Conservation (phyloP, 164 flowering plant species). For the Stephania cephalantha region DNA sequence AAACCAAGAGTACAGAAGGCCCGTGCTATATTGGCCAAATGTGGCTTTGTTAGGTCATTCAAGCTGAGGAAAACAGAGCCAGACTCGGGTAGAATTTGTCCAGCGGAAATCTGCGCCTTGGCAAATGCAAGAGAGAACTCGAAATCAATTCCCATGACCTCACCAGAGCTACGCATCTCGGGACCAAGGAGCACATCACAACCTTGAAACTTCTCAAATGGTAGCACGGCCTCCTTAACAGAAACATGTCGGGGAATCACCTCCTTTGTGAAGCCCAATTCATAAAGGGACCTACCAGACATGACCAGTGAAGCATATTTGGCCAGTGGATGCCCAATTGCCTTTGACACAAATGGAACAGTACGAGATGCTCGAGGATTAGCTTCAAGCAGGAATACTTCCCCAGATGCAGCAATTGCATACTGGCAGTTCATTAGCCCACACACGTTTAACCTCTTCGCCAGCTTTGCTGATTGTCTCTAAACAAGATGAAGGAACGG, state of each 20-base stretch:
- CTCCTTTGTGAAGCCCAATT: slow-evolving; percentile 63
- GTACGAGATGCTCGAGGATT: slow-evolving; percentile 95
- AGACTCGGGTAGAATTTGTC: slow-evolving; percentile 75
- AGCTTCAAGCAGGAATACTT: slow-evolving; percentile 85
- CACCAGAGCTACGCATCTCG: slow-evolving; percentile 97
- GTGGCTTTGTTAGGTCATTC: slow-evolving; percentile 76
- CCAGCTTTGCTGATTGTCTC: slow-evolving; percentile 68
- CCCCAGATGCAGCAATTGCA: slow-evolving; percentile 72
- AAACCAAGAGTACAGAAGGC: slow-evolving; percentile 67
- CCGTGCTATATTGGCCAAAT: slow-evolving; percentile 56
- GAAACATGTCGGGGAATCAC: slow-evolving; percentile 76
- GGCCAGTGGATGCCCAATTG: slow-evolving; percentile 91
- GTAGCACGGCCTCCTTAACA: slow-evolving; percentile 92
- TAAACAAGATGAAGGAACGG: slow-evolving; percentile 55
- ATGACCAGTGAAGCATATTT: slow-evolving; percentile 90
- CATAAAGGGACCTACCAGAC: slow-evolving; percentile 80
- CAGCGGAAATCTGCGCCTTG: slow-evolving; percentile 88
- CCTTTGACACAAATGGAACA: slow-evolving; percentile 93
- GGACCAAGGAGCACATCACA: slow-evolving; percentile 91
- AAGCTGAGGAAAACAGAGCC: slow-evolving; percentile 84
- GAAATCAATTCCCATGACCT: slow-evolving; percentile 86
- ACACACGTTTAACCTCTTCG: slow-evolving; percentile 69
- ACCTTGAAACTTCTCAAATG: slow-evolving; percentile 88
- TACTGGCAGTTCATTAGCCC: slow-evolving; percentile 98
- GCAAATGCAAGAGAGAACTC: slow-evolving; percentile 74